These are phyloP conservation scores for Aquanectria penicillioides DNA, from an alignment of 2,329 filamentous ascomycete genomes.

Conservation along the genomic window DNA sequence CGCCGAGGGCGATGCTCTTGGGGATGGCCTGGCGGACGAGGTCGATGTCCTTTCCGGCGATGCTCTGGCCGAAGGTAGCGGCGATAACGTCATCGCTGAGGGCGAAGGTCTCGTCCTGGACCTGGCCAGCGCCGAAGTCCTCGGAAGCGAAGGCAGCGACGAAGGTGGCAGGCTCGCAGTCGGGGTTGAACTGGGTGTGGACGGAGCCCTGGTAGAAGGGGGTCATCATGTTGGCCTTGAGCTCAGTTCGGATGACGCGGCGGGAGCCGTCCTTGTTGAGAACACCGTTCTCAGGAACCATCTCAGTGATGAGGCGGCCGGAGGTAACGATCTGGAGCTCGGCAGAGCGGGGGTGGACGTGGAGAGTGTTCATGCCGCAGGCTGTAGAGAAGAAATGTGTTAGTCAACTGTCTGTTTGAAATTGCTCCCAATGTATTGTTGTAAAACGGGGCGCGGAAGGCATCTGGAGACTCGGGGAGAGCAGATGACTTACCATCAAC, in stretches of 20 bases:
- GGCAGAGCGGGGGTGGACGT: slow-evolving; percentile 63
- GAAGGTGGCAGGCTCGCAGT: slow-evolving; percentile 61
- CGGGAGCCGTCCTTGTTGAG: slow-evolving; percentile 46
- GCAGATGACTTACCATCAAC: slow-evolving; percentile 48
- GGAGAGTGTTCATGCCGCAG: slow-evolving; percentile 67
- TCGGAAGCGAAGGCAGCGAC: slow-evolving; percentile 60
- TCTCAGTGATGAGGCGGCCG: slow-evolving; percentile 60
- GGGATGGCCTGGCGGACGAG: slow-evolving; percentile 54
- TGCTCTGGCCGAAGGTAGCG: slow-evolving; percentile 57
- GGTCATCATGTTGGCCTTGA: slow-evolving; percentile 59
- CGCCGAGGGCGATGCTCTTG: slow-evolving; percentile 59
- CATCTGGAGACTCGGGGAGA: too few species aligned
- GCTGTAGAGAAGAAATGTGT: slow-evolving; percentile 38
- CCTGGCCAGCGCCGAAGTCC: slow-evolving; percentile 62
- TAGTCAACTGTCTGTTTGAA: slow-evolving; percentile 11
- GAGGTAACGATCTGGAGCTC: slow-evolving; percentile 63
- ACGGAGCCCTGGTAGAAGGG: slow-evolving; percentile 64
- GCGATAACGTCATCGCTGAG: slow-evolving; percentile 56
- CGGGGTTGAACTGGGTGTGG: slow-evolving; percentile 67
- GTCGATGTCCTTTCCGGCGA: slow-evolving; percentile 58
- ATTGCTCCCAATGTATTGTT: background rate
- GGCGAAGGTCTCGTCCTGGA: slow-evolving; percentile 61
- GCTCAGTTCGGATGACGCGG: slow-evolving; percentile 54
- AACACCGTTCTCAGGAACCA: slow-evolving; percentile 64
- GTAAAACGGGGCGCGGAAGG: too few species aligned